Conservation (phyloP, 2,329 filamentous ascomycete genomes). For the Fusarium sp. region DNA sequence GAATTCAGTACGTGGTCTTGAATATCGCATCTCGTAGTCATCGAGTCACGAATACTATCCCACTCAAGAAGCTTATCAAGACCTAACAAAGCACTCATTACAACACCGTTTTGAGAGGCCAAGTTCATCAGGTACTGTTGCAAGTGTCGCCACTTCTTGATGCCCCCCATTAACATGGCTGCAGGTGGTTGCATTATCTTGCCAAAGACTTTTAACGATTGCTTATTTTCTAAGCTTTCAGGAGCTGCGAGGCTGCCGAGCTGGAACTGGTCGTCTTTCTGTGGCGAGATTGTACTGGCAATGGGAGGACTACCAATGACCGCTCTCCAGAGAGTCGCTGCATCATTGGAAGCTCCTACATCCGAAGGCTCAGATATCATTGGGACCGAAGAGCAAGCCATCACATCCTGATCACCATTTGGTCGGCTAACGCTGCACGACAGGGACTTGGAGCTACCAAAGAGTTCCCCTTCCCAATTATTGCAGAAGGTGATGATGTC, state of each 20-base stretch:
- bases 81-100: neutral
- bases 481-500: neutral
- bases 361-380: neutral
- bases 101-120: neutral
- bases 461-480: neutral
- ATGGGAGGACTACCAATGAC: neutral
- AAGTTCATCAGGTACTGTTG: neutral
- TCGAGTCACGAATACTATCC: neutral
- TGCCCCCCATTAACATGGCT: conserved; percentile 1
- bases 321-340: neutral
- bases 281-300: neutral
- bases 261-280: neutral
- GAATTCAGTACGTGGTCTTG: neutral
- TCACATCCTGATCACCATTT: neutral
- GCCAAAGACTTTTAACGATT: neutral
- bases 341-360: neutral
- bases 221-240: neutral
- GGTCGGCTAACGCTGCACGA: accelerated
- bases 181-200: conserved; percentile 2
- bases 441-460: neutral
- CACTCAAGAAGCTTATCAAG: neutral
- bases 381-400: accelerated
- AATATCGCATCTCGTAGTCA: accelerated
- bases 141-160: neutral
- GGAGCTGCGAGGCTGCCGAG: accelerated